Percentiles rank a stretch among this genome's conserved stretches.
These are phyloP conservation scores for Cucurbitaria berberidis DNA, from an alignment of 2,329 filamentous ascomycete species.

Conservation along the genomic window DNA sequence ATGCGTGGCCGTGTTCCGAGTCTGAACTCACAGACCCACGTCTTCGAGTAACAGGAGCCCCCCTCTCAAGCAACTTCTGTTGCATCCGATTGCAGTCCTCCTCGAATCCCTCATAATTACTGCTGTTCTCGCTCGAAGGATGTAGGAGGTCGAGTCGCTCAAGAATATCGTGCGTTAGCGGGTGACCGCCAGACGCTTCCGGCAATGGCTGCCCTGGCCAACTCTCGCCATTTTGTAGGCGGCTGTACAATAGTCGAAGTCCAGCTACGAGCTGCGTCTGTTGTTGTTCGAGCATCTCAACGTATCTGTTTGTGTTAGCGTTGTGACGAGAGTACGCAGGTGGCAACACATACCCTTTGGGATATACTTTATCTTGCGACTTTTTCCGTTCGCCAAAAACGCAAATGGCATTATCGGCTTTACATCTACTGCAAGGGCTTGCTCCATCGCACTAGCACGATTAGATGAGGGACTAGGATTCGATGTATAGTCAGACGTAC, in stretches of 20 bases:
- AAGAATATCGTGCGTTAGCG: constrained; percentile 69
- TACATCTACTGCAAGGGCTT: constrained; percentile 66
- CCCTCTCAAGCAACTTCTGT: constrained; percentile 60
- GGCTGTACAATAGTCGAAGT: constrained; percentile 65
- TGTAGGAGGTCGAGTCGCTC: constrained; percentile 65
- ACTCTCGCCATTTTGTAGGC: constrained; percentile 57
- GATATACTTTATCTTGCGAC: constrained; percentile 70
- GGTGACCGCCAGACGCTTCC: constrained; percentile 60
- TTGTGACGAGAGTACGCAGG: background rate
- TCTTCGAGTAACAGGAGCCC: constrained; percentile 59
- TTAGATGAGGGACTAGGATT: constrained; percentile 10
- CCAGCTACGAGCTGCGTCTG: constrained; percentile 67
- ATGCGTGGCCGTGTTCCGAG: constrained; percentile 60
- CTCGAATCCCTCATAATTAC: constrained; percentile 61
- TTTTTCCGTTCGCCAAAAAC: constrained; percentile 71
- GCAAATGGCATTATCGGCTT: constrained; percentile 68
- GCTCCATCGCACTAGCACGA: constrained; percentile 63
- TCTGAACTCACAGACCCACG: constrained; percentile 64
- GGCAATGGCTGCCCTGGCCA: constrained; percentile 63
- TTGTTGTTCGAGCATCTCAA: constrained; percentile 72
- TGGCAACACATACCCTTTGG: constrained; percentile 63
- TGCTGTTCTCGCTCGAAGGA: constrained; percentile 53
- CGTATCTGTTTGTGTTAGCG: constrained; percentile 55
- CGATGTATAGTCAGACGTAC: constrained; percentile 44
- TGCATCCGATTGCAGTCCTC: constrained; percentile 64